A percentile compares a stretch with the other conserved stretches of the same genome.
Conservation (phyloP, 2,329 filamentous ascomycete species). For the Ustulina deusta region DNA sequence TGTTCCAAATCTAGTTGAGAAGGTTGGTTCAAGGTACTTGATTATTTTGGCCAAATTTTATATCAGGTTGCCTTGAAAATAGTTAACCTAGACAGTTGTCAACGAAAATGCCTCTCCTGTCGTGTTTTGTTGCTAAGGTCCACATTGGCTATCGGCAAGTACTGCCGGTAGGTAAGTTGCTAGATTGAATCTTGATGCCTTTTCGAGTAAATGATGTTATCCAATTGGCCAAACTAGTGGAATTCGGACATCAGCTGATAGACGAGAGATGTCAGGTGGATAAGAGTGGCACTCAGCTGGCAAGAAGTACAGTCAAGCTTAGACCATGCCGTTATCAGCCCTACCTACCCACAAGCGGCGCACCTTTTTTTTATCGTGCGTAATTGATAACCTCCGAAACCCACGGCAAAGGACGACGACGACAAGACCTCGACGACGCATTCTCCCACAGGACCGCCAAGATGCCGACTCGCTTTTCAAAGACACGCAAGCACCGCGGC, state of each 20-base stretch:
- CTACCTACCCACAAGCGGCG: conserved; percentile 39
- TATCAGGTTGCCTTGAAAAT: no score
- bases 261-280: conserved; percentile 4
- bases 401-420: conserved; percentile 37
- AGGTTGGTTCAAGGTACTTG: no score
- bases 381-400: conserved; percentile 38
- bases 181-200: no score
- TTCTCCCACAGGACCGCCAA: conserved; percentile 33
- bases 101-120: no score
- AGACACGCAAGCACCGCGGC: conserved; percentile 71
- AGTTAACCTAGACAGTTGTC: no score
- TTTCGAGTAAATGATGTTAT: conserved; percentile 27
- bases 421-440: conserved; percentile 37
- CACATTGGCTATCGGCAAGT: no score
- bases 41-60: no score
- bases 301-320: conserved; percentile 1
- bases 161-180: no score
- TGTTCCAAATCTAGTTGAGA: background rate
- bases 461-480: conserved; percentile 43
- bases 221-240: conserved; percentile 23
- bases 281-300: background rate
- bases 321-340: conserved; percentile 38
- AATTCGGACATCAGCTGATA: background rate
- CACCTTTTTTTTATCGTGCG: conserved; percentile 40
- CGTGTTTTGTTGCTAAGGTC: no score